Evolutionary conservation across 2,329 filamentous ascomycete genomes (phyloP).

Genomic region (Penicillium sclerotiorum): DNA sequence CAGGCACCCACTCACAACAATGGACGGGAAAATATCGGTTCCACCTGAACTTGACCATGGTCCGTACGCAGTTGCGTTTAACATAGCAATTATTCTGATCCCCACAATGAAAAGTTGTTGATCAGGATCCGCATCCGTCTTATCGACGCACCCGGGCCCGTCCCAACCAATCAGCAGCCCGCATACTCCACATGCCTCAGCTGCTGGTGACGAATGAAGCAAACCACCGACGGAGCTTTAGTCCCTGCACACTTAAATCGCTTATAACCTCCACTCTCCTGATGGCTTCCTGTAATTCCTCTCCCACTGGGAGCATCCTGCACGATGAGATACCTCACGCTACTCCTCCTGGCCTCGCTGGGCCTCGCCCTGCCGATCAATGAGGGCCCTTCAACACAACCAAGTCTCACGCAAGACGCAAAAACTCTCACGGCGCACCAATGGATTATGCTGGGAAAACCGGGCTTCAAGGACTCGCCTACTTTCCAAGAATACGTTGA

Average conservation of each 20-base stretch:
- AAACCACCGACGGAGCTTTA: background rate
- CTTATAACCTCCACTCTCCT: background rate
- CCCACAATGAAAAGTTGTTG: too few relatives aligned
- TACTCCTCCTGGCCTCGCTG: conserved; percentile 2
- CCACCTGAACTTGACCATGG: too few relatives aligned
- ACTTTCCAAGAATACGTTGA: conserved; percentile 12
- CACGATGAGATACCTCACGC: conserved; percentile 13
- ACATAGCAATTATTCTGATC: too few relatives aligned
- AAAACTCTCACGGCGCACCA: too few relatives aligned
- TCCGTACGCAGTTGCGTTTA: too few relatives aligned
- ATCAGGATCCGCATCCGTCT: conserved; percentile 2
- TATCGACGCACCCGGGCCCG: background rate
- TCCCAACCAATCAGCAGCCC: conserved; percentile 1
- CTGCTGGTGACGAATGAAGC: background rate
- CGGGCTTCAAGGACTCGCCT: background rate
- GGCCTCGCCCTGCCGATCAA: conserved; percentile 12
- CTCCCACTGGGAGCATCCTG: background rate
- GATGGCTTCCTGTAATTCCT: background rate
- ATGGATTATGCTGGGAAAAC: background rate
- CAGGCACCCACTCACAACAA: too few relatives aligned
- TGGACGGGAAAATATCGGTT: too few relatives aligned
- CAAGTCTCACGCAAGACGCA: background rate
- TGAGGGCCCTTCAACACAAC: background rate
- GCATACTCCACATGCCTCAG: background rate
- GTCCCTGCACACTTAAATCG: background rate